Conservation (phyloP, 140 eudicot genomes). For the Anethum foeniculum region DNA sequence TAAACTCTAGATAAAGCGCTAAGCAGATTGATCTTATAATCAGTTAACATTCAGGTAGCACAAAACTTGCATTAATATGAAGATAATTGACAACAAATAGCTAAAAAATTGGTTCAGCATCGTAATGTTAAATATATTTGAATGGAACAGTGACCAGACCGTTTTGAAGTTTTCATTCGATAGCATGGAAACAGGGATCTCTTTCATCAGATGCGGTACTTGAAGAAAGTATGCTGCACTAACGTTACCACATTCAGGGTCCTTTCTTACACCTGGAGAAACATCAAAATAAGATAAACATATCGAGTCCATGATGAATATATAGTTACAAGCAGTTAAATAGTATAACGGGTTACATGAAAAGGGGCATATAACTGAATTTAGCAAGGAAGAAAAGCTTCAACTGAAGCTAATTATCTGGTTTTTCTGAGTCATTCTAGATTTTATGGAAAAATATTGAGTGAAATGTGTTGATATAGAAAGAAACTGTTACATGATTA, state of each 20-base stretch:
- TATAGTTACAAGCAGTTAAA: background rate
- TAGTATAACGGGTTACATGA: background rate
- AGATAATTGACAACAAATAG: background rate
- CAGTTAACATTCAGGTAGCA: background rate
- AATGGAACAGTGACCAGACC: conserved; percentile 20
- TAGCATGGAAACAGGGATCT: conserved; percentile 36
- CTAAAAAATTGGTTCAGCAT: background rate
- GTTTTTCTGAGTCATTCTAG: background rate
- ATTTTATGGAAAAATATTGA: background rate
- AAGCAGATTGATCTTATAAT: background rate
- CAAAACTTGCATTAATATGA: background rate
- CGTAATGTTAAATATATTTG: background rate
- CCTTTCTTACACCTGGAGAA: conserved; percentile 47
- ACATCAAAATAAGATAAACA: background rate
- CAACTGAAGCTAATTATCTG: background rate
- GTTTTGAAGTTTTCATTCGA: conserved; percentile 69
- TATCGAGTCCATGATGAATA: background rate
- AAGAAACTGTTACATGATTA: background rate
- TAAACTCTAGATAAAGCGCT: background rate
- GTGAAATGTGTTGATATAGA: background rate
- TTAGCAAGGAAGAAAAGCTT: background rate
- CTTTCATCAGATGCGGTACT: conserved; percentile 44
- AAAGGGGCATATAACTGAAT: background rate
- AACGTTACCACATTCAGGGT: conserved; percentile 26
- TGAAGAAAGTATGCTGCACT: conserved; percentile 31